Evolutionary conservation across 768 basidiomycete species (phyloP).

Genomic region (Pleurotus eryngii): DNA sequence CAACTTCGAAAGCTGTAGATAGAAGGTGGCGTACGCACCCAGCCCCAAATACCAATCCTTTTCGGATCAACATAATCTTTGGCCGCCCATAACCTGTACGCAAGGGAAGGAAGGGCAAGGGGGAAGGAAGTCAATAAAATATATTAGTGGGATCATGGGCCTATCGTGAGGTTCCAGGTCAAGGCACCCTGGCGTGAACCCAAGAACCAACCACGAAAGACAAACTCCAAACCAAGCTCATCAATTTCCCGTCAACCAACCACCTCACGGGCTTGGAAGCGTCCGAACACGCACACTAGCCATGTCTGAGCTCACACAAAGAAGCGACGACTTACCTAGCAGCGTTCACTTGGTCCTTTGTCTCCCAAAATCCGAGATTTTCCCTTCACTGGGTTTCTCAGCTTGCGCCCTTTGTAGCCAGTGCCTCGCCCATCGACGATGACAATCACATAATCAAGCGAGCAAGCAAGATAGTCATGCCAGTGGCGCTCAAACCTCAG

Average conservation of each 20-base stretch:
- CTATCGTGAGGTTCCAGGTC: slow-evolving; percentile 1
- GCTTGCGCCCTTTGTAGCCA: slow-evolving; percentile 79
- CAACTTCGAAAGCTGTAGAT: neutral
- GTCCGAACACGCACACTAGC: neutral
- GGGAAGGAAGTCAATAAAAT: neutral
- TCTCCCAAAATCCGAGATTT: slow-evolving; percentile 90
- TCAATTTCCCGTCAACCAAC: slow-evolving; percentile 4
- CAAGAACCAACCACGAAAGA: neutral
- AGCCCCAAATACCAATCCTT: slow-evolving; percentile 96
- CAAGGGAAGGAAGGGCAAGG: neutral
- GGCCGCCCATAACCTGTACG: slow-evolving; percentile 70
- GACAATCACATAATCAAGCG: slow-evolving; percentile 81
- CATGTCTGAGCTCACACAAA: slow-evolving; percentile 5
- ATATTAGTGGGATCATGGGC: slow-evolving; percentile 1
- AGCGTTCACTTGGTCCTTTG: slow-evolving; percentile 83
- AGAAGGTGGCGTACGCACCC: slow-evolving; percentile 54
- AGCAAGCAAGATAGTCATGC: slow-evolving; percentile 83
- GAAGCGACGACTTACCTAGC: slow-evolving; percentile 56
- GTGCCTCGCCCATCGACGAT: slow-evolving; percentile 92
- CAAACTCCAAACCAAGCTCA: slow-evolving; percentile 7
- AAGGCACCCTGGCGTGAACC: slow-evolving; percentile 7
- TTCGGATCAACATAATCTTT: slow-evolving; percentile 86
- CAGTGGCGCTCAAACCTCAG: slow-evolving; percentile 70
- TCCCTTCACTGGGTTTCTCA: slow-evolving; percentile 86
- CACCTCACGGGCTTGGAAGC: slow-evolving; percentile 3